Evolutionary conservation across 305 asterid species (phyloP).

Genomic region (Rubia peregrina): DNA sequence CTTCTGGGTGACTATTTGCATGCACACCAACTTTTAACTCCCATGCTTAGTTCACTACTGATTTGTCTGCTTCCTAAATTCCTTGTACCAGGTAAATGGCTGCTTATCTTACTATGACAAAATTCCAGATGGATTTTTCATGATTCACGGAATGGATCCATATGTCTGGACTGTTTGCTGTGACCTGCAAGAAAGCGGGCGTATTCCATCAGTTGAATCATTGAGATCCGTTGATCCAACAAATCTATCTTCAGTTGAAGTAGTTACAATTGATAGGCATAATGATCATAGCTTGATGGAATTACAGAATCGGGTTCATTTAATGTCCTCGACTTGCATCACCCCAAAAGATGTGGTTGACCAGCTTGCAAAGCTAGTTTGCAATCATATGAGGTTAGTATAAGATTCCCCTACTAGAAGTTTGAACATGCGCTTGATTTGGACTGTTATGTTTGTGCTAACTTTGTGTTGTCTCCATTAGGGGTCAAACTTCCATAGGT

Average conservation of each 20-base stretch:
- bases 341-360: constrained; percentile 79
- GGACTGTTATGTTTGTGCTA: constrained; percentile 18
- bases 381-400: constrained; percentile 92
- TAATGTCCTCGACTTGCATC: constrained; percentile 50
- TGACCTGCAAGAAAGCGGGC: constrained; percentile 80
- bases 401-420: constrained; percentile 20
- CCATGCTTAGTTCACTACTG: not conserved
- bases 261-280: constrained; percentile 60
- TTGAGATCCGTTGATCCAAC: constrained; percentile 65
- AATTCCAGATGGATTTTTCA: constrained; percentile 79
- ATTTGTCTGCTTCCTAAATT: constrained; percentile 14
- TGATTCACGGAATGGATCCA: constrained; percentile 93
- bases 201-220: constrained; percentile 80
- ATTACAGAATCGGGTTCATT: constrained; percentile 61
- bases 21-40: not conserved
- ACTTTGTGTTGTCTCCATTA: constrained; percentile 34
- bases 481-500: constrained; percentile 59
- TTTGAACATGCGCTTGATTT: constrained; percentile 7
- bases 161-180: constrained; percentile 89
- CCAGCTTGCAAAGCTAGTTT: constrained; percentile 85
- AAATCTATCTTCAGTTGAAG: constrained; percentile 57
- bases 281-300: constrained; percentile 80
- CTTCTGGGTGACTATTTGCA: not conserved
- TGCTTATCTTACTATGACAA: constrained; percentile 80
- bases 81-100: constrained; percentile 73